Percentiles rank a stretch among this genome's conserved stretches.
Evolutionary conservation across 768 basidiomycete species (phyloP).

Genomic region (Suillus ampliporus): DNA sequence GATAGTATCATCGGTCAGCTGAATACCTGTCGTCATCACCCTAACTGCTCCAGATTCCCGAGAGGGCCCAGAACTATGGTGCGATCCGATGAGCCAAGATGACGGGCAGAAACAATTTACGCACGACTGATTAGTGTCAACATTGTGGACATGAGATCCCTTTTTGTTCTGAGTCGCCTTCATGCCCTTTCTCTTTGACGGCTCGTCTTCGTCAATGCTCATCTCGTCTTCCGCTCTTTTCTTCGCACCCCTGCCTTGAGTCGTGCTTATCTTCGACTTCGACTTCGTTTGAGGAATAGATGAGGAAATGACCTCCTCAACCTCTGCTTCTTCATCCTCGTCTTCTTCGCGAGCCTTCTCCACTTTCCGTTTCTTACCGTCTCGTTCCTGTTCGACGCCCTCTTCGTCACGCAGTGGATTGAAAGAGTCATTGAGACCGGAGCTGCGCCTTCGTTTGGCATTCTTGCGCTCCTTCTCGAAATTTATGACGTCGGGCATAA

Average conservation of each 20-base stretch:
- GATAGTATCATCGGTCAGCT: conserved; percentile 57
- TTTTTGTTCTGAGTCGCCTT: conserved; percentile 19
- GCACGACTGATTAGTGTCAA: not conserved
- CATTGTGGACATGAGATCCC: not conserved
- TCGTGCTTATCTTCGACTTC: conserved; percentile 13
- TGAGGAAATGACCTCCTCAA: conserved; percentile 21
- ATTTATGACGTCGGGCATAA: conserved; percentile 80
- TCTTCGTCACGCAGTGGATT: conserved; percentile 11
- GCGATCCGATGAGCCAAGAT: not conserved
- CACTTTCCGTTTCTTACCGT: conserved; percentile 25
- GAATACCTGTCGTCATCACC: conserved; percentile 73
- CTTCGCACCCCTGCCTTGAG: conserved; percentile 14
- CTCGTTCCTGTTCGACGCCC: conserved; percentile 22
- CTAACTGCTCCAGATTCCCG: conserved; percentile 39
- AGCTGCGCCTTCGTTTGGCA: conserved; percentile 36
- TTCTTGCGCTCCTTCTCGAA: conserved; percentile 71
- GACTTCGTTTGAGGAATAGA: conserved; percentile 18
- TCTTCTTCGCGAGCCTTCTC: conserved; percentile 23
- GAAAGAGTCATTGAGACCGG: conserved; percentile 38
- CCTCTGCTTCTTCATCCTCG: conserved; percentile 33
- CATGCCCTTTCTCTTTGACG: conserved; percentile 13
- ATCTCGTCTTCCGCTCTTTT: conserved; percentile 6
- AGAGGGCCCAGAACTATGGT: conserved; percentile 1
- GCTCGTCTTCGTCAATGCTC: conserved; percentile 16
- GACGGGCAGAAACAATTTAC: not conserved